These are phyloP conservation scores for Ganoderma meredithae DNA, from an alignment of 1,284 basidiomycete genomes.

Conservation along the genomic window DNA sequence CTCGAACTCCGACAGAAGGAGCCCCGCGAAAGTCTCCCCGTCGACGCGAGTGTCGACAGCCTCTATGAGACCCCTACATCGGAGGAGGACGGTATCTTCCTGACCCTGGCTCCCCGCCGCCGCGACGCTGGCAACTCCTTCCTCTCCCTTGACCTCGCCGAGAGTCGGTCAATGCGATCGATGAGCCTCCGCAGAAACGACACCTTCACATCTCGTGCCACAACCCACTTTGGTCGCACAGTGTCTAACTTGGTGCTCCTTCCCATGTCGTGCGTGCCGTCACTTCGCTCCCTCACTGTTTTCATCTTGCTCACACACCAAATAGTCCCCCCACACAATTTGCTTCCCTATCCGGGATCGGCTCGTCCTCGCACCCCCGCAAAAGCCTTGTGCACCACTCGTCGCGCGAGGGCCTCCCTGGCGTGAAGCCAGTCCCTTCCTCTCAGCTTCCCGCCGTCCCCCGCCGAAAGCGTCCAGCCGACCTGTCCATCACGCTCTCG, in stretches of 20 bases:
- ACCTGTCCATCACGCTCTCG: slow-evolving; percentile 35
- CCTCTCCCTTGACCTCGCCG: slow-evolving; percentile 66
- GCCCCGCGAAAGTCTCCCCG: slow-evolving; percentile 47
- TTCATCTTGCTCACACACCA: background rate
- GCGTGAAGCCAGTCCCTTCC: slow-evolving; percentile 67
- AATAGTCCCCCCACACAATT: slow-evolving; percentile 11
- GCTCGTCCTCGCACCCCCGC: background rate
- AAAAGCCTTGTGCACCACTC: slow-evolving; percentile 40
- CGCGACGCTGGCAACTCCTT: slow-evolving; percentile 51
- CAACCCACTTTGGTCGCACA: slow-evolving; percentile 35
- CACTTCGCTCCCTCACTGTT: background rate
- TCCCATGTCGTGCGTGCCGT: slow-evolving; percentile 36
- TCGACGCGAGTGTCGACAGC: slow-evolving; percentile 41
- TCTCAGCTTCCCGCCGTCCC: slow-evolving; percentile 45
- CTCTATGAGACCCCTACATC: slow-evolving; percentile 34
- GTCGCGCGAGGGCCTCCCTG: slow-evolving; percentile 62
- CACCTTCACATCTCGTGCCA: slow-evolving; percentile 39
- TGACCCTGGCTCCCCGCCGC: slow-evolving; percentile 40
- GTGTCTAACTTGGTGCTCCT: slow-evolving; percentile 34
- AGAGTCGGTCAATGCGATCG: slow-evolving; percentile 54
- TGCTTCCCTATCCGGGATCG: slow-evolving; percentile 6
- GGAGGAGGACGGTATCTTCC: slow-evolving; percentile 35
- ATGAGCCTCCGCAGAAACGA: slow-evolving; percentile 52
- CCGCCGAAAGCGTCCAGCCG: slow-evolving; percentile 32
- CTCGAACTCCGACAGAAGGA: slow-evolving; percentile 41